phyloP scores from a whole-genome alignment of 129 eudicot genomes.

The Escallonia rubra region DNA sequence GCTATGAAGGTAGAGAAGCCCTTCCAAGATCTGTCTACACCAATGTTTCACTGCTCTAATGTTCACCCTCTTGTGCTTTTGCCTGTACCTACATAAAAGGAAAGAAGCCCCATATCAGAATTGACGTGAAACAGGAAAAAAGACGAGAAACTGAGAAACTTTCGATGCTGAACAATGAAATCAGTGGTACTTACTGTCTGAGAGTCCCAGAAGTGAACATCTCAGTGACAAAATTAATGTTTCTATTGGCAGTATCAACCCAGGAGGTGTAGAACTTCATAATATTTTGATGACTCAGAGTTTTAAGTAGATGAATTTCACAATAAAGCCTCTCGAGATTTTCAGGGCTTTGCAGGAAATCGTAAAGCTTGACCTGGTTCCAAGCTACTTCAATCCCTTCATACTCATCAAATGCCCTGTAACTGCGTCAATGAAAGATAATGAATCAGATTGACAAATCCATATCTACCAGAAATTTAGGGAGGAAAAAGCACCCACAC shows the following conservation, averaged over 20 bases:
- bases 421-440: slow-evolving; percentile 21
- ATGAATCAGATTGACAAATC: background rate
- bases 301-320: slow-evolving; percentile 53
- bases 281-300: slow-evolving; percentile 45
- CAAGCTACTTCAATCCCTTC: slow-evolving; percentile 67
- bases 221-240: slow-evolving; percentile 56
- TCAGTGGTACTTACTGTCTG: slow-evolving; percentile 37
- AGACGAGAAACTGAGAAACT: background rate
- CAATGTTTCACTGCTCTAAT: slow-evolving; percentile 43
- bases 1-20: slow-evolving; percentile 47
- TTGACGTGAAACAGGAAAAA: background rate
- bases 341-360: slow-evolving; percentile 49
- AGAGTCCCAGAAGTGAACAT: slow-evolving; percentile 62
- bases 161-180: background rate
- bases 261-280: slow-evolving; percentile 64
- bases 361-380: slow-evolving; percentile 47
- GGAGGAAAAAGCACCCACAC: background rate
- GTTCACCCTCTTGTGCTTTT: slow-evolving; percentile 43
- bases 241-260: slow-evolving; percentile 50
- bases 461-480: slow-evolving; percentile 6
- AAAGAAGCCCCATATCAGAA: background rate
- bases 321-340: slow-evolving; percentile 57
- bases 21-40: slow-evolving; percentile 46
- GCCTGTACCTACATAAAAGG: slow-evolving; percentile 29
- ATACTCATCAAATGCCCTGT: slow-evolving; percentile 61